Percentiles rank a stretch among this genome's conserved stretches.
Evolutionary conservation across 331 rosid genomes (phyloP).

Genomic region (Phaseolus coccineus): DNA sequence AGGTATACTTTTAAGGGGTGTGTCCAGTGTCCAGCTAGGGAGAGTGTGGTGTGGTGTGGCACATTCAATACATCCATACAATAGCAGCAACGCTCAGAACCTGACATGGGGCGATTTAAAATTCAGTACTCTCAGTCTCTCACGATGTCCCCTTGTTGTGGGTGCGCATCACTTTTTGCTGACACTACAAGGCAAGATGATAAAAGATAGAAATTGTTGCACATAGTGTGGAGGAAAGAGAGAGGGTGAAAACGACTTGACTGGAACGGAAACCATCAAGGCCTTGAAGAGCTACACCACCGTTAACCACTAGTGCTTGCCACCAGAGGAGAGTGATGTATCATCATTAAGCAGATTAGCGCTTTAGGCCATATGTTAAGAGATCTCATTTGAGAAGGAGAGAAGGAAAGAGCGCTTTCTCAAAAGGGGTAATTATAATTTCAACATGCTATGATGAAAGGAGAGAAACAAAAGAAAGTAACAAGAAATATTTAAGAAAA

Average conservation of each 20-base stretch:
- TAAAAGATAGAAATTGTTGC: constrained; percentile 67
- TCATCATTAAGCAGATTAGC: constrained; percentile 35
- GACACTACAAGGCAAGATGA: constrained; percentile 77
- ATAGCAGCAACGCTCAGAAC: constrained; percentile 44
- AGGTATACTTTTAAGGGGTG: constrained; percentile 47
- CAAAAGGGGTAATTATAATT: constrained; percentile 43
- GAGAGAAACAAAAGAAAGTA: neutral
- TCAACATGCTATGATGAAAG: constrained; percentile 53
- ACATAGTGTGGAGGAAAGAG: constrained; percentile 37
- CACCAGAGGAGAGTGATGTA: constrained; percentile 20
- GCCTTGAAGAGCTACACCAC: constrained; percentile 28
- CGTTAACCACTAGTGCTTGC: constrained; percentile 39
- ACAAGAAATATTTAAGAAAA: neutral
- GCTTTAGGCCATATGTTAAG: neutral
- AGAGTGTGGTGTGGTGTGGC: constrained; percentile 29
- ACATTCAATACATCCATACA: constrained; percentile 11
- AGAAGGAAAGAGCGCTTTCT: constrained; percentile 34
- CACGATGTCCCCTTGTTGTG: constrained; percentile 45
- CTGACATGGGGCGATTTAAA: constrained; percentile 64
- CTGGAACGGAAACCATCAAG: constrained; percentile 83
- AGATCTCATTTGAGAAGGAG: constrained; percentile 35
- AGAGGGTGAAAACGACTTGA: constrained; percentile 78
- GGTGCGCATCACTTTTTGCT: constrained; percentile 72
- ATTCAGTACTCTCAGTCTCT: constrained; percentile 41
- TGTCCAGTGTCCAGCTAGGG: constrained; percentile 9